Base-by-base conservation (phyloP, 164 flowering plant genomes). In the Vitis riparia region DNA sequence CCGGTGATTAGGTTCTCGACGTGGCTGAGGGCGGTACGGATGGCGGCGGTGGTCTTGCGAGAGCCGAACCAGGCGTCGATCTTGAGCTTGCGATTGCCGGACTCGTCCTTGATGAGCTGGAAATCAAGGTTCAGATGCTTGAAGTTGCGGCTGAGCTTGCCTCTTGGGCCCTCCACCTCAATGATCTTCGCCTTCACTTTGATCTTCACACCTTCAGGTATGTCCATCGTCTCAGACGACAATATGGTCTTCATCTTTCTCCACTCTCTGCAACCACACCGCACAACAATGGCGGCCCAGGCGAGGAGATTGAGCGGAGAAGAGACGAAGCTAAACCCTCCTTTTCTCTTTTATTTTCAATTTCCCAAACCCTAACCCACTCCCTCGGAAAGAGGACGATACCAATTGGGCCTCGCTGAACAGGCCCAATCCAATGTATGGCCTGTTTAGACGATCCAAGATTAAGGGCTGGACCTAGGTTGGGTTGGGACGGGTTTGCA, bases 11-110 rank as follows among this genome's bases (percentile, higher is more conserved):
- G 82, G 61, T 86, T 87, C 17, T 71, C 74, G 47, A 87, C 86
- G 59, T 86, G 91, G 71, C 80, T 73, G 47, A 87, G 79, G 16
- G 91, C 91, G 11, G 89, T 86, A 0, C 88, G 69, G 66, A 88
- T 88, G 27, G 89, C 83, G 13, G 89, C 91, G 11, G 86, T 77
- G 17, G 87, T 76, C 78, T 87, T 87, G 37, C 89, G 72, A 1
- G 84, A 76, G 3, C 87, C 88, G 63, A 87, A 87, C 91, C 91
- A 87, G 9, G 91, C 81, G 19, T 87, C 91, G 27, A 85, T 75
- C 73, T 84, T 84, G 11, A 87, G 78, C 74, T 84, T 81, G 68
- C 63, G 72, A 71, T 79, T 79, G 5, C 91, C 91, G 30, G 85
- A 60, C 56, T 81, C 85, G 51, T 82, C 84, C 23, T 71, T 82